Conservation (phyloP, 257 asterid species). For the Misopates orontium region DNA sequence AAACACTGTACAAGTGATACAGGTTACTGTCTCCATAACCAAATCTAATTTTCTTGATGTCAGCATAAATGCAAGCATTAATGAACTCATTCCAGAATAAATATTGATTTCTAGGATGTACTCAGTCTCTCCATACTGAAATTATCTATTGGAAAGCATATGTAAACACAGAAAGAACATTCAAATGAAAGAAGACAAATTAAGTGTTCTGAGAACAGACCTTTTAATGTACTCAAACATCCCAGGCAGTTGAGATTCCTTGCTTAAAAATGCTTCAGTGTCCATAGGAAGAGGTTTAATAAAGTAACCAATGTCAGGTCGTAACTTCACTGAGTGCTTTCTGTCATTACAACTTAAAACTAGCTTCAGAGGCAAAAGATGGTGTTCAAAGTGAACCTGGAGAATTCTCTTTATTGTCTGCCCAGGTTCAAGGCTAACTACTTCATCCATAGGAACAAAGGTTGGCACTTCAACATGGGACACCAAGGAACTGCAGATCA, state of each 20-base stretch:
- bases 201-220: conserved; percentile 46
- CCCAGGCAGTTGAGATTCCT: conserved; percentile 88
- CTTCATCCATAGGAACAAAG: conserved; percentile 73
- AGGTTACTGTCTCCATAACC: too few relatives aligned
- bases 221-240: conserved; percentile 84
- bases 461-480: conserved; percentile 51
- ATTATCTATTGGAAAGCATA: too few relatives aligned
- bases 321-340: conserved; percentile 71
- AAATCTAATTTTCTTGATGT: too few relatives aligned
- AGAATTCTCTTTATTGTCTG: conserved; percentile 51
- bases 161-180: background rate
- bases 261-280: conserved; percentile 53
- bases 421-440: conserved; percentile 62
- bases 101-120: too few relatives aligned
- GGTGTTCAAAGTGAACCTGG: conserved; percentile 87
- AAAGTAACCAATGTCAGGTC: conserved; percentile 95
- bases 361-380: conserved; percentile 90
- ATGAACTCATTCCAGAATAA: too few relatives aligned
- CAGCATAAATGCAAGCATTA: too few relatives aligned
- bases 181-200: background rate
- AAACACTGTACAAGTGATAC: too few relatives aligned
- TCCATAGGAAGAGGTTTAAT: conserved; percentile 85
- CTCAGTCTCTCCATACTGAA: too few relatives aligned
- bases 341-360: conserved; percentile 58
- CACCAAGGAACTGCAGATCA: conserved; percentile 44